Evolutionary conservation across 106 monocot genomes (phyloP), one percentile per base, ranked within the genome.

Genomic region (Phalaenopsis equestris): DNA sequence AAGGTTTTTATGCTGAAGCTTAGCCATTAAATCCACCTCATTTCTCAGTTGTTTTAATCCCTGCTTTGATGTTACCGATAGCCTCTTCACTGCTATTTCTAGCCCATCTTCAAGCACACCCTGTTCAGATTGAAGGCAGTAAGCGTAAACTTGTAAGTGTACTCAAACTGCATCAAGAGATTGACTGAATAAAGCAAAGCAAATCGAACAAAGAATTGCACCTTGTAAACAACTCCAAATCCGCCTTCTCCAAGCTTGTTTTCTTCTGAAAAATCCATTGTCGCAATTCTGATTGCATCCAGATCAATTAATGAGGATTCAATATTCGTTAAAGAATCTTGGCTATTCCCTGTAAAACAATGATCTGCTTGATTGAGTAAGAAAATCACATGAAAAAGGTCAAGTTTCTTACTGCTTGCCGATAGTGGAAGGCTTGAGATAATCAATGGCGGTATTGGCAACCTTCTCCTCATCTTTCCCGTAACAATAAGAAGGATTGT

Each of bases 221-320:
- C 85, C 81, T 79, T 85, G 58, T 85, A 85, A 30, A 85, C 81
- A 5, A 77, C 58, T 16, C 85, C 85, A 79, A 81, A 85, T n/a
- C 85, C 85, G 11, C 85, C 85, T 47, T 74, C 73, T 16, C 81
- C 81, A 14, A 85, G 56, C 81, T 81, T 81, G 39, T 78, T 85
- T 21, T 65, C 23, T 2, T 14, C 3, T 2, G 81, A 65, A 42
- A 82, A 87, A 45, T 45, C 10, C 24, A 61, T 48, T 2, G 84
- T 84, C 2, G 81, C 83, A 42, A 7, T 15, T n/a, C 30, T 2
- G 8, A 80, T 73, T 5, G 43, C 38, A 9, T 21, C 49, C 12
- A 83, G 6, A 56, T 82, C 79, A 55, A 82, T 45, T 19, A 75
- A 42, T 9, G 39, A 38, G 4, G 70, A 70, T 14, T 70, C 70